Conservation (phyloP, 2,329 filamentous ascomycete species). For the Penicillium olsonii region DNA sequence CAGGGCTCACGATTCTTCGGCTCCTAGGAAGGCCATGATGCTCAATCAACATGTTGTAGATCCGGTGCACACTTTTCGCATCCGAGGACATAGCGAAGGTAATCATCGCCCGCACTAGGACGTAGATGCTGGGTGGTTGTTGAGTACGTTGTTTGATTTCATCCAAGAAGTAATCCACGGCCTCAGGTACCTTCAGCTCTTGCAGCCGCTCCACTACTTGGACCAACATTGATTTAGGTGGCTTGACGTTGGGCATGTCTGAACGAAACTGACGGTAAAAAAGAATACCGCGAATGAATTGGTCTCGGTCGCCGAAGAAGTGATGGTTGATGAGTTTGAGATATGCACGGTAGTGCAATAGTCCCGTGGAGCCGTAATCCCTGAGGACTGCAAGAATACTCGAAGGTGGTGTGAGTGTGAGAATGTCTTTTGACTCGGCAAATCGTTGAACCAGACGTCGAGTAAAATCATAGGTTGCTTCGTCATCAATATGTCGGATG, state of each 20-base stretch:
- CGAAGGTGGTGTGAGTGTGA: background rate
- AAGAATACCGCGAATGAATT: slow-evolving; percentile 34
- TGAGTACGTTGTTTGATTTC: slow-evolving; percentile 26
- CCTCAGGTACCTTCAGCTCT: slow-evolving; percentile 34
- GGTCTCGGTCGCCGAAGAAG: slow-evolving; percentile 3
- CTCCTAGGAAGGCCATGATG: slow-evolving; percentile 39
- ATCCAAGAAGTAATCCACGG: slow-evolving; percentile 43
- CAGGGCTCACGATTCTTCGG: slow-evolving; percentile 47
- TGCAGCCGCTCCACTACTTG: slow-evolving; percentile 29
- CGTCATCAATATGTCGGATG: background rate
- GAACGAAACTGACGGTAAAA: slow-evolving; percentile 46
- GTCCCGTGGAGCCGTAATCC: slow-evolving; percentile 24
- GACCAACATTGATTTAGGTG: slow-evolving; percentile 23
- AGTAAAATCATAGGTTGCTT: background rate
- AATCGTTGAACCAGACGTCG: background rate
- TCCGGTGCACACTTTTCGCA: slow-evolving; percentile 42
- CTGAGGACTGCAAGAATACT: slow-evolving; percentile 28
- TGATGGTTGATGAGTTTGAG: slow-evolving; percentile 11
- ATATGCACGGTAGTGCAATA: slow-evolving; percentile 31
- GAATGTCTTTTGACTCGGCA: background rate
- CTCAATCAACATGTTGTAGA: slow-evolving; percentile 47
- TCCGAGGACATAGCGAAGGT: slow-evolving; percentile 52
- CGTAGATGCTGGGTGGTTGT: background rate
- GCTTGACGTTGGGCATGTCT: slow-evolving; percentile 27
- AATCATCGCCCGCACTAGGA: slow-evolving; percentile 29